Percentiles rank a stretch among this genome's conserved stretches.
Conservation (phyloP, 2,329 filamentous ascomycete genomes). For the Septoria linicola region DNA sequence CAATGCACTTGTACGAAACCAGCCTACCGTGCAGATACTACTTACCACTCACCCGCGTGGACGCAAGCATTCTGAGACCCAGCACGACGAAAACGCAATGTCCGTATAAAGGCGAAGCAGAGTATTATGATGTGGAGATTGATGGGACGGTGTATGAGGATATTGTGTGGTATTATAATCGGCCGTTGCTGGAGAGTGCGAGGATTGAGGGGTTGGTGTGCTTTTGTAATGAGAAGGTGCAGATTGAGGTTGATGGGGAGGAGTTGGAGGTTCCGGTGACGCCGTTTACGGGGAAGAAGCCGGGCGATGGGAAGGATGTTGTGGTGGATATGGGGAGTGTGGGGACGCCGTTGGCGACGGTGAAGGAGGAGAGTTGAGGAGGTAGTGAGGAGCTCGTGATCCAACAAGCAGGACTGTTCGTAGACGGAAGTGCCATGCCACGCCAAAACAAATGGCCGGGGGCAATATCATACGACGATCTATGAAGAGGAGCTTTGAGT, state of each 20-base stretch:
- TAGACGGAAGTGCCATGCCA: too few species aligned
- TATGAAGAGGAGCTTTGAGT: too few species aligned
- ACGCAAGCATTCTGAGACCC: slow-evolving; percentile 46
- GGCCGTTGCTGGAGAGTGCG: slow-evolving; percentile 58
- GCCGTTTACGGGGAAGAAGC: slow-evolving; percentile 25
- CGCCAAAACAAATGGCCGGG: too few species aligned
- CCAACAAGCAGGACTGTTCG: too few species aligned
- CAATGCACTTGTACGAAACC: slow-evolving; percentile 61
- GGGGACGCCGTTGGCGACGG: background rate
- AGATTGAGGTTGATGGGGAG: slow-evolving; percentile 55
- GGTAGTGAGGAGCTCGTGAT: too few species aligned
- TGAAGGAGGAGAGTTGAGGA: slow-evolving; percentile 8
- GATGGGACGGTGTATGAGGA: slow-evolving; percentile 49
- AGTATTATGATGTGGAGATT: slow-evolving; percentile 59
- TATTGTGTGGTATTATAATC: slow-evolving; percentile 62
- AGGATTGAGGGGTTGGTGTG: slow-evolving; percentile 54
- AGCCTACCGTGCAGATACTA: slow-evolving; percentile 60
- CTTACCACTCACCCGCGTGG: slow-evolving; percentile 54
- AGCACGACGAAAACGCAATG: slow-evolving; percentile 58
- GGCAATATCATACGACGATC: too few species aligned
- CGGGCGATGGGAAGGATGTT: background rate
- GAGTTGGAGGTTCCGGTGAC: slow-evolving; percentile 35
- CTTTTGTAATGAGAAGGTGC: slow-evolving; percentile 69
- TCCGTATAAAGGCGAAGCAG: slow-evolving; percentile 66
- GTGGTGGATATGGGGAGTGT: slow-evolving; percentile 9